Conservation (phyloP, 345 rosid species). For the Populus tremula region DNA sequence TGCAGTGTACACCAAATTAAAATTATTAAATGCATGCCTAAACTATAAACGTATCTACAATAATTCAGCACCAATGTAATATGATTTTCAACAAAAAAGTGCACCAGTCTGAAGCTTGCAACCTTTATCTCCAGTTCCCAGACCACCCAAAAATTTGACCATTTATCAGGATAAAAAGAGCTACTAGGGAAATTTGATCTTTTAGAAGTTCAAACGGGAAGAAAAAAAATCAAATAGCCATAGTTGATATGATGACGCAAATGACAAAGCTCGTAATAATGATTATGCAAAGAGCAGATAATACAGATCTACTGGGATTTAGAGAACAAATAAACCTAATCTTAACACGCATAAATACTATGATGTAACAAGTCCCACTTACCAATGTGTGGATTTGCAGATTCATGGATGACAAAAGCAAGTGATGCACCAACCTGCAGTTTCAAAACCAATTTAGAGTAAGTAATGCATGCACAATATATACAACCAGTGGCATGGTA, state of each 20-base stretch:
- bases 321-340: background rate
- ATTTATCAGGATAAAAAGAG: background rate
- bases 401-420: slow-evolving; percentile 96
- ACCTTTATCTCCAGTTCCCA: background rate
- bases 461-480: background rate
- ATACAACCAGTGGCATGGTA: background rate
- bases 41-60: background rate
- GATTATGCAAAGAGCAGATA: background rate
- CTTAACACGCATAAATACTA: background rate
- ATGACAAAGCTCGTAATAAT: background rate
- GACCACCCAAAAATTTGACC: background rate
- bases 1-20: slow-evolving; percentile 31
- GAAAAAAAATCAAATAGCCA: background rate
- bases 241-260: background rate
- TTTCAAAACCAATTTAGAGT: slow-evolving; percentile 22
- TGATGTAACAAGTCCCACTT: slow-evolving; percentile 26
- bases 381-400: slow-evolving; percentile 99
- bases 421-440: slow-evolving; percentile 88
- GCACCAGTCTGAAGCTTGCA: background rate
- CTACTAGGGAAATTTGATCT: background rate
- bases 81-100: background rate
- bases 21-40: background rate
- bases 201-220: background rate
- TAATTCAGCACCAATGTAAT: background rate
- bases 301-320: background rate